These are phyloP conservation scores for Daldinia eschscholtzii DNA, from an alignment of 2,329 filamentous ascomycete species.

Conservation along the genomic window DNA sequence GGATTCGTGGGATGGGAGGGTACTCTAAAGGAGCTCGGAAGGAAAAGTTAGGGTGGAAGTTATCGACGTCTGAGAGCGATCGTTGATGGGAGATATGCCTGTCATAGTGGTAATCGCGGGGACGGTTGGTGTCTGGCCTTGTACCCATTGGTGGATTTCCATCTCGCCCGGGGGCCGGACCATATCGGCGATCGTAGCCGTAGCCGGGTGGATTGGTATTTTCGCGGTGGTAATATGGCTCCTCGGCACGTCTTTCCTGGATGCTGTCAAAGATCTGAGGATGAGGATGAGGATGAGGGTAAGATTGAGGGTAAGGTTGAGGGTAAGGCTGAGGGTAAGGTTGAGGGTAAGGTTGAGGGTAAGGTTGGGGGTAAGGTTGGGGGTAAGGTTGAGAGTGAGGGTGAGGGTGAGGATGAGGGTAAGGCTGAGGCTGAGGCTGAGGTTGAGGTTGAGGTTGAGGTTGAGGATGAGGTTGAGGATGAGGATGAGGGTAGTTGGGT, in stretches of 20 bases:
- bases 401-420: too few relatives aligned
- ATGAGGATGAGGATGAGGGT: conserved; percentile 46
- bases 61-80: conserved; percentile 50
- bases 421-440: too few relatives aligned
- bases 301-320: too few relatives aligned
- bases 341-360: too few relatives aligned
- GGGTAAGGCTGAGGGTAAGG: too few relatives aligned
- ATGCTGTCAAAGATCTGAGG: conserved; percentile 53
- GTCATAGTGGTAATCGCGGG: conserved; percentile 37
- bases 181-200: conserved; percentile 44
- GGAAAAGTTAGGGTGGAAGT: conserved; percentile 40
- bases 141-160: conserved; percentile 40
- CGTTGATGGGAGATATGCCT: conserved; percentile 48
- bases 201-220: conserved; percentile 37
- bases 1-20: conserved; percentile 36
- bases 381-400: too few relatives aligned
- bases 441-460: conserved; percentile 47
- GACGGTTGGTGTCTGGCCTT: conserved; percentile 40
- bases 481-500: conserved; percentile 46
- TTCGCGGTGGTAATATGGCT: conserved; percentile 46
- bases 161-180: conserved; percentile 44
- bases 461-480: conserved; percentile 48
- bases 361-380: too few relatives aligned
- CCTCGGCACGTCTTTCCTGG: conserved; percentile 52
- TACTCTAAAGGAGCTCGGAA: conserved; percentile 40